Percentiles rank a stretch among this genome's conserved stretches.
These are phyloP conservation scores for Lodderomyces jiufengensis DNA, from an alignment of 1,139 yeast genomes.

Conservation along the genomic window DNA sequence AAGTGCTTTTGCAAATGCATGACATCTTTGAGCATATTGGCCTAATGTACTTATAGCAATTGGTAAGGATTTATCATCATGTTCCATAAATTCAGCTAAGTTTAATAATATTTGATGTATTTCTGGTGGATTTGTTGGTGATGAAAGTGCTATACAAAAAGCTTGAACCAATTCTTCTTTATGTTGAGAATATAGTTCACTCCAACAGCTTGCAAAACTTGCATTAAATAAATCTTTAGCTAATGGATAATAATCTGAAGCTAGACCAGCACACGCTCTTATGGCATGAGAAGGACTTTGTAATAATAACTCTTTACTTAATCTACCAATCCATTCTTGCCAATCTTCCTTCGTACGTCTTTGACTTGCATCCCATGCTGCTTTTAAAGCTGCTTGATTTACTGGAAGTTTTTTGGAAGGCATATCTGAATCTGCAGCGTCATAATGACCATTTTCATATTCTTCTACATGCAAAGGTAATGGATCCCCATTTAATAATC, in stretches of 20 bases:
- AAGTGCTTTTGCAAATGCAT: slow-evolving; percentile 95
- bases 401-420: slow-evolving; percentile 76
- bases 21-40: slow-evolving; percentile 90
- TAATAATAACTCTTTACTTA: slow-evolving; percentile 80
- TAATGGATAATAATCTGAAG: slow-evolving; percentile 82
- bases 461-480: slow-evolving; percentile 75
- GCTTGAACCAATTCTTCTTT: slow-evolving; percentile 89
- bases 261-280: slow-evolving; percentile 88
- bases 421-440: slow-evolving; percentile 63
- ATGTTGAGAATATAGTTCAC: slow-evolving; percentile 84
- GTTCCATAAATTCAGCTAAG: slow-evolving; percentile 95
- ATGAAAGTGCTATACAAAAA: slow-evolving; percentile 79
- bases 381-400: slow-evolving; percentile 69
- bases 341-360: slow-evolving; percentile 92
- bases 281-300: slow-evolving; percentile 95
- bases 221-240: slow-evolving; percentile 93
- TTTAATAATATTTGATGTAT: slow-evolving; percentile 86
- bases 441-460: slow-evolving; percentile 54
- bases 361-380: slow-evolving; percentile 91
- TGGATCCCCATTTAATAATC: slow-evolving; percentile 83
- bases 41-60: slow-evolving; percentile 87
- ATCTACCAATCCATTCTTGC: slow-evolving; percentile 94
- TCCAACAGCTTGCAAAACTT: slow-evolving; percentile 95
- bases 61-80: slow-evolving; percentile 91
- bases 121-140: slow-evolving; percentile 94